These are phyloP conservation scores for Globisporangium sylvaticum DNA, from an alignment of 352 stramenopile species.

Conservation along the genomic window DNA sequence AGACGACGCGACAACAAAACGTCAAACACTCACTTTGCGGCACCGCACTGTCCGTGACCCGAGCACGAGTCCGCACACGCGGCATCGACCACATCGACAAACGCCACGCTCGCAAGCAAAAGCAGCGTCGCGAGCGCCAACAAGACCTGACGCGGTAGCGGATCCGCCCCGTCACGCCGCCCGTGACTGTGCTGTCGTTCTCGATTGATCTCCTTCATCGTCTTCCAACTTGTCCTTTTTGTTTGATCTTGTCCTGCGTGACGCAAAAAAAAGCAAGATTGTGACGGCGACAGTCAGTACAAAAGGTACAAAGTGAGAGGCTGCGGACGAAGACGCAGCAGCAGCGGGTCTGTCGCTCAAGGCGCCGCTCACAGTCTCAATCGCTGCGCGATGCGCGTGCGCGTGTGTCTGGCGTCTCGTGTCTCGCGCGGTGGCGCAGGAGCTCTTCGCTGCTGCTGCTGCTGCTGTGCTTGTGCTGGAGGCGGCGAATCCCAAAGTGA, in stretches of 20 bases:
- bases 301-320: neutral
- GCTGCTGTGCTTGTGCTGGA: neutral
- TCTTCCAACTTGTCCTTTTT: neutral
- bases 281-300: neutral
- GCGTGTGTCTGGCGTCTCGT: too few relatives aligned
- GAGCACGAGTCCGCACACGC: slow-evolving; percentile 64
- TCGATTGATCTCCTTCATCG: neutral
- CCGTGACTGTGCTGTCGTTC: neutral
- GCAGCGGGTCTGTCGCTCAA: neutral
- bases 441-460: neutral
- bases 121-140: slow-evolving; percentile 1
- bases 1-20: neutral
- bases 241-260: neutral
- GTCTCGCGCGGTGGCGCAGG: too few relatives aligned
- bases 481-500: neutral
- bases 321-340: neutral
- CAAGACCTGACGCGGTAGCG: neutral
- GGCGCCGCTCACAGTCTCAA: neutral
- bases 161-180: neutral
- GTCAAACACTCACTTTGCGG: slow-evolving; percentile 32
- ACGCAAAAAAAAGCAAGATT: neutral
- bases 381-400: too few relatives aligned
- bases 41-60: slow-evolving; percentile 47
- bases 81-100: slow-evolving; percentile 17
- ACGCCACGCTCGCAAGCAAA: slow-evolving; percentile 4